phyloP scores from a whole-genome alignment of 2,329 filamentous ascomycete genomes.

The Rhynchosporium graminicola region DNA sequence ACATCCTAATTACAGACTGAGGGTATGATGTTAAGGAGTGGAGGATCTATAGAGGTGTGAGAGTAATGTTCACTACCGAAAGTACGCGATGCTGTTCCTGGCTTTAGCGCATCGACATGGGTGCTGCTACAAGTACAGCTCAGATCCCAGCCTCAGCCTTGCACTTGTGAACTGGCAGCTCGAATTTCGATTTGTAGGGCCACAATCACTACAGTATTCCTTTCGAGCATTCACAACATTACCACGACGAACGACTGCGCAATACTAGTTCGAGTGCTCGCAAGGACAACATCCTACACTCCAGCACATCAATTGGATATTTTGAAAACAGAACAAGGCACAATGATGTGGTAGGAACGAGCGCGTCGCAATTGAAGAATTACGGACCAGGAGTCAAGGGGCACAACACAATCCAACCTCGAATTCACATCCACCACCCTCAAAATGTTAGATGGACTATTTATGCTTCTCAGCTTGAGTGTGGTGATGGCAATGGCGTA shows the following conservation, averaged over 20 bases:
- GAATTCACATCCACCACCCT: too few relatives aligned
- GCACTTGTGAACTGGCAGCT: constrained; percentile 9
- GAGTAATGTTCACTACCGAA: constrained; percentile 11
- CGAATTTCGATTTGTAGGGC: not conserved
- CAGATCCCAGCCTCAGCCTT: constrained; percentile 33
- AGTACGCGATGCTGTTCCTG: constrained; percentile 25
- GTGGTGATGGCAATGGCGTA: constrained; percentile 60
- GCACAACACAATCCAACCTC: not conserved
- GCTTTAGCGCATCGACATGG: constrained; percentile 17
- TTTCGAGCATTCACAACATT: not conserved
- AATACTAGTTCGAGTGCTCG: not conserved
- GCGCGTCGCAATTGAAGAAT: constrained; percentile 16
- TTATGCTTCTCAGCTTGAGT: constrained; percentile 42
- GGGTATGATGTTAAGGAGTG: too few relatives aligned
- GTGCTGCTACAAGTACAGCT: constrained; percentile 12
- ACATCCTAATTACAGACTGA: too few relatives aligned
- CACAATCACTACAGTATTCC: not conserved
- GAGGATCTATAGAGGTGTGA: too few relatives aligned
- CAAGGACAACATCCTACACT: not conserved
- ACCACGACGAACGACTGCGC: constrained; percentile 8
- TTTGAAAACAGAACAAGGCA: not conserved
- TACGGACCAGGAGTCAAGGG: constrained; percentile 23
- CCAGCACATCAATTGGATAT: constrained; percentile 1
- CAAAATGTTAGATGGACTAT: constrained; percentile 42
- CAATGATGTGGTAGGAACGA: constrained; percentile 32